Percentiles rank a stretch among this genome's conserved stretches.
These are phyloP conservation scores for Artemisia annua DNA, from an alignment of 129 eudicot genomes.

Conservation along the genomic window DNA sequence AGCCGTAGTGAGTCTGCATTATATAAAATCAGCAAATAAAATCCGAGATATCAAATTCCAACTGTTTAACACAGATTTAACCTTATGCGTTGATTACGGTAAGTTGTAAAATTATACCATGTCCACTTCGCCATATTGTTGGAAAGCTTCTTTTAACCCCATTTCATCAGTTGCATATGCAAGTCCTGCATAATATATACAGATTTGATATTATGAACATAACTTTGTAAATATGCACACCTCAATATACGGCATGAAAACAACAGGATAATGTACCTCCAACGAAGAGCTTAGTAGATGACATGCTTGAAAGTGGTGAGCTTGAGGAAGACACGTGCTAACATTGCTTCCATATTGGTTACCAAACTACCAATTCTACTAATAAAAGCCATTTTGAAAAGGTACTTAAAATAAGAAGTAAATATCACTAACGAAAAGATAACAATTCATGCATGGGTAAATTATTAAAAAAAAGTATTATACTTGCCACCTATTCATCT, in stretches of 20 bases:
- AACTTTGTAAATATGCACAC: conserved; percentile 15
- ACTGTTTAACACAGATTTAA: neutral
- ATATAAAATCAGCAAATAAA: neutral
- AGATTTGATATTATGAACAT: conserved; percentile 5
- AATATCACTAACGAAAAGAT: neutral
- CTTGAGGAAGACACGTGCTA: conserved; percentile 41
- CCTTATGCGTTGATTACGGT: neutral
- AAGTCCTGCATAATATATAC: conserved; percentile 35
- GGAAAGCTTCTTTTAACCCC: conserved; percentile 49
- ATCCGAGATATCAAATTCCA: neutral
- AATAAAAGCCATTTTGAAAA: conserved; percentile 56
- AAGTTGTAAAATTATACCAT: conserved; percentile 30
- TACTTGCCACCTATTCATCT: too few species aligned
- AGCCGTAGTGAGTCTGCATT: conserved; percentile 14
- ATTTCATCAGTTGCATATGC: conserved; percentile 43
- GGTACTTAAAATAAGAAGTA: conserved; percentile 28
- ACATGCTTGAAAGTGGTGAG: conserved; percentile 73
- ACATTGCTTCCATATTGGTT: conserved; percentile 53
- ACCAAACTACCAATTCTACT: conserved; percentile 62
- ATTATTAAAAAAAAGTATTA: too few species aligned
- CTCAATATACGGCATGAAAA: conserved; percentile 25
- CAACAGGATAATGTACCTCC: conserved; percentile 47
- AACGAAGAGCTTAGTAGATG: conserved; percentile 74
- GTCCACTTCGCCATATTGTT: conserved; percentile 42
- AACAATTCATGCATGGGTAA: neutral